phyloP scores from a whole-genome alignment of 306 rosid genomes.

The Quercus variabilis region DNA sequence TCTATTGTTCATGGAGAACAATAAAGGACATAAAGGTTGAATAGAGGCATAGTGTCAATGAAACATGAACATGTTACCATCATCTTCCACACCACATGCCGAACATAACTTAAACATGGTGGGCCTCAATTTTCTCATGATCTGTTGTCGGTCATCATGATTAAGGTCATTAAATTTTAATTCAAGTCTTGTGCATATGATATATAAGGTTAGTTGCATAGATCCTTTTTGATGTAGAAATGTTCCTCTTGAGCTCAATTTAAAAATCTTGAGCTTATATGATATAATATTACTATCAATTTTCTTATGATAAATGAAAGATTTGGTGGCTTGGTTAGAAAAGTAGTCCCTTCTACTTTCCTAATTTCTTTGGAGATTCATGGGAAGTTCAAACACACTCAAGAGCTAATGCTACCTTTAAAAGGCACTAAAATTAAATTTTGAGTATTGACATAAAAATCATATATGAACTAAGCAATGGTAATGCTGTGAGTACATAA shows the following conservation, averaged over 20 bases:
- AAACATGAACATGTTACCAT: neutral
- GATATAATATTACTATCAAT: neutral
- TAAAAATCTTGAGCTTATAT: neutral
- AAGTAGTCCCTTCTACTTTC: too few species aligned
- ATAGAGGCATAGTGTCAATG: neutral
- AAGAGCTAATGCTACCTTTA: too few species aligned
- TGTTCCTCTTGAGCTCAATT: neutral
- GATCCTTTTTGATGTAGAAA: neutral
- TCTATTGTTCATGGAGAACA: too few species aligned
- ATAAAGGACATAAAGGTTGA: neutral
- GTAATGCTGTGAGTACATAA: too few species aligned
- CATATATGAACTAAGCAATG: too few species aligned
- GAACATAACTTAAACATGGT: neutral
- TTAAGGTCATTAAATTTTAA: neutral
- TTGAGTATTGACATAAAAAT: too few species aligned
- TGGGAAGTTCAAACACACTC: too few species aligned
- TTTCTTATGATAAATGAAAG: neutral
- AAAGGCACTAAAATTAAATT: too few species aligned
- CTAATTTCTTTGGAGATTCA: too few species aligned
- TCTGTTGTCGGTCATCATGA: neutral
- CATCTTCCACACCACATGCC: neutral
- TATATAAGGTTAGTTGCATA: neutral
- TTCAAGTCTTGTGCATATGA: neutral
- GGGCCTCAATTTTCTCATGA: neutral
- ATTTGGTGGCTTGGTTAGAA: too few species aligned